These are phyloP conservation scores for Samsoniella hepiali DNA, from an alignment of 2,329 filamentous ascomycete species.

Conservation along the genomic window DNA sequence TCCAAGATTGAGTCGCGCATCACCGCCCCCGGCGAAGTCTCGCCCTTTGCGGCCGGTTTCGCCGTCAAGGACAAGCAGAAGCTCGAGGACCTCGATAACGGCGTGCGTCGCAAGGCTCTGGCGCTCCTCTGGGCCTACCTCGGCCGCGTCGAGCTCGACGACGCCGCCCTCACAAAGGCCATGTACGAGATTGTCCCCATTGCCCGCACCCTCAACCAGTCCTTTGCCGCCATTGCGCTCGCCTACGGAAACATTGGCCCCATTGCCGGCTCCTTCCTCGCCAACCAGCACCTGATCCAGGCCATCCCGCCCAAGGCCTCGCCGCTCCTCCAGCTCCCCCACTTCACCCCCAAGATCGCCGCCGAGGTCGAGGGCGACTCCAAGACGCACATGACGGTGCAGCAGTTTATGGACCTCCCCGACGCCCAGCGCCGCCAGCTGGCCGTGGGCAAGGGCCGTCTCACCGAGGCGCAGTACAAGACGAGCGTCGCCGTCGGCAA, in stretches of 20 bases:
- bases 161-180: constrained; percentile 71
- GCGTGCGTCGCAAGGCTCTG: constrained; percentile 77
- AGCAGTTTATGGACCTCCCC: constrained; percentile 83
- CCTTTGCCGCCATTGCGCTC: constrained; percentile 81
- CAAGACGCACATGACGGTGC: constrained; percentile 72
- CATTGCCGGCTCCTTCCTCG: constrained; percentile 75
- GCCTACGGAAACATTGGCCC: constrained; percentile 82
- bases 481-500: constrained; percentile 72
- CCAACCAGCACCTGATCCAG: constrained; percentile 85
- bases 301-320: constrained; percentile 79
- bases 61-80: constrained; percentile 70
- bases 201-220: constrained; percentile 78
- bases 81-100: constrained; percentile 77
- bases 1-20: constrained; percentile 81
- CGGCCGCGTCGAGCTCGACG: constrained; percentile 79
- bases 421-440: constrained; percentile 70
- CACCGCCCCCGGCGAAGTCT: constrained; percentile 55
- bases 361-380: constrained; percentile 70
- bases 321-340: constrained; percentile 85
- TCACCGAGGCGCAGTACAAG: constrained; percentile 74
- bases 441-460: constrained; percentile 65
- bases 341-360: constrained; percentile 69
- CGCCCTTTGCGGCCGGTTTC: constrained; percentile 55
- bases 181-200: constrained; percentile 89
- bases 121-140: constrained; percentile 94